These are phyloP conservation scores for Paspalum vaginatum DNA, from an alignment of 176 grass and related monocot genomes.

Conservation along the genomic window DNA sequence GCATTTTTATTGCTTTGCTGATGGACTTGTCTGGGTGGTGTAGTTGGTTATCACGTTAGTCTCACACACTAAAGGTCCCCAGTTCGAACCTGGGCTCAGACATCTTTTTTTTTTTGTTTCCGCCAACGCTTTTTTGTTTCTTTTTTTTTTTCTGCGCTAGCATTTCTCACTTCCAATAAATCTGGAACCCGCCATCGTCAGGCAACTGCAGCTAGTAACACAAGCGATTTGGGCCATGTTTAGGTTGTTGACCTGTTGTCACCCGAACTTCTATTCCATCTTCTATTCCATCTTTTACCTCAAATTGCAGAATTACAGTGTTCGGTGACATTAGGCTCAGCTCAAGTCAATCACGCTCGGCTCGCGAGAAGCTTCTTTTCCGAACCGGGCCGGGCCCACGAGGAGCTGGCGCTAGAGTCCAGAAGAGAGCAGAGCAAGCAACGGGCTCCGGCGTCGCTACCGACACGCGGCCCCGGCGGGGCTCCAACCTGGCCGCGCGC, in stretches of 20 bases:
- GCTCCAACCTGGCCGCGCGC: neutral
- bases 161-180: neutral
- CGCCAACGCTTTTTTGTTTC: neutral
- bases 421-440: neutral
- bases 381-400: neutral
- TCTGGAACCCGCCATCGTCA: too few relatives aligned
- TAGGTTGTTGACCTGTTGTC: too few relatives aligned
- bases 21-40: conserved; percentile 65
- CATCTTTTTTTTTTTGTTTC: neutral
- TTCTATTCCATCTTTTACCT: too few relatives aligned
- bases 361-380: neutral
- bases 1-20: too few relatives aligned
- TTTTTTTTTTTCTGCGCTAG: neutral
- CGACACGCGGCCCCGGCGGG: conserved; percentile 1
- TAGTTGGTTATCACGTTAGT: conserved; percentile 74
- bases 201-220: too few relatives aligned
- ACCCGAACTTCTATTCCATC: too few relatives aligned
- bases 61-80: conserved; percentile 75
- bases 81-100: conserved; percentile 69
- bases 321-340: too few relatives aligned
- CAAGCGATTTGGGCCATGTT: too few relatives aligned
- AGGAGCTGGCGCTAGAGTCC: neutral
- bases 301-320: too few relatives aligned
- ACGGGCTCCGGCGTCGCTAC: neutral
- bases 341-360: neutral